phyloP scores from a whole-genome alignment of 1,284 basidiomycete species.

The Cryptococcus neoformans region DNA sequence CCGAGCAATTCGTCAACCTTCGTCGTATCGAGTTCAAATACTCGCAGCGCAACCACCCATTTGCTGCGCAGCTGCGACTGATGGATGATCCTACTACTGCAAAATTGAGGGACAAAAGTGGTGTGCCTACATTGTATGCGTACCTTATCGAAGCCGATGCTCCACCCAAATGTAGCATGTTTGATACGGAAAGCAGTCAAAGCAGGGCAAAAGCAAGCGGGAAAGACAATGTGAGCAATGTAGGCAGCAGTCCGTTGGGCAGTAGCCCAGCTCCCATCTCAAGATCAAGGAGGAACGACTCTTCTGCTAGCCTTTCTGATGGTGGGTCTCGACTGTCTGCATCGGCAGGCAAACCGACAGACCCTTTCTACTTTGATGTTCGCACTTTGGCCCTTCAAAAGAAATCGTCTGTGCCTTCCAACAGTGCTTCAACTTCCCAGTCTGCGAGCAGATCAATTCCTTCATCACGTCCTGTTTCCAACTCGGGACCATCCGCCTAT shows the following conservation, averaged over 20 bases:
- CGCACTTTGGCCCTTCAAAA: too few species aligned
- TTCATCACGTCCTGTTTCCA: not conserved
- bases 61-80: constrained; percentile 31
- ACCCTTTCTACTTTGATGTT: not conserved
- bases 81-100: constrained; percentile 18
- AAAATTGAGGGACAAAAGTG: constrained; percentile 7
- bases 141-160: constrained; percentile 45
- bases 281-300: not conserved
- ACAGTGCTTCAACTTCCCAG: not conserved
- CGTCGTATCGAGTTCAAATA: constrained; percentile 40
- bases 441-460: not conserved
- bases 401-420: not conserved
- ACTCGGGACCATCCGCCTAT: not conserved
- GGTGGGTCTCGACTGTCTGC: not conserved
- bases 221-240: not conserved
- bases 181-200: constrained; percentile 7
- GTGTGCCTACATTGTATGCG: constrained; percentile 26
- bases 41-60: constrained; percentile 29
- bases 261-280: not conserved
- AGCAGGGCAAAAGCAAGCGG: not conserved
- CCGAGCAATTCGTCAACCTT: constrained; percentile 33
- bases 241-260: not conserved
- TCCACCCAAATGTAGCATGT: constrained; percentile 39
- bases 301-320: not conserved
- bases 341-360: not conserved